A percentile compares a stretch with the other conserved stretches of the same genome.
These are phyloP conservation scores for Trichothecium roseum DNA, from an alignment of 2,329 filamentous ascomycete species.

Conservation along the genomic window DNA sequence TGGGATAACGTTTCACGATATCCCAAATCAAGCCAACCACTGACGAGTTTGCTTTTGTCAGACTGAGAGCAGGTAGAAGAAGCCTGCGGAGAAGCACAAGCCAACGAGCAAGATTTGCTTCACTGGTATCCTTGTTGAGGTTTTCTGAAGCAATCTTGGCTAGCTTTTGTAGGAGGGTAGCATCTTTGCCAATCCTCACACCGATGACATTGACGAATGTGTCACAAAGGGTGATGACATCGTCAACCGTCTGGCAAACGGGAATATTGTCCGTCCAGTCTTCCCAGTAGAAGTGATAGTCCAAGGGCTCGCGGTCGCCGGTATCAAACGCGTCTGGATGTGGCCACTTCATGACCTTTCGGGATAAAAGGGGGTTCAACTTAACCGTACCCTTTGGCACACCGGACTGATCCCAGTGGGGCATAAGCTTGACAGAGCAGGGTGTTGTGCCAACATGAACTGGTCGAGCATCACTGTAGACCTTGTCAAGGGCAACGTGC, in stretches of 20 bases:
- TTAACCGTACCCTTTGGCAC: conserved; percentile 60
- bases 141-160: conserved; percentile 76
- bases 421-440: conserved; percentile 33
- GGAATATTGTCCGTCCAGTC: conserved; percentile 94
- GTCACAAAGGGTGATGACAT: conserved; percentile 77
- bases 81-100: conserved; percentile 72
- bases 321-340: conserved; percentile 68
- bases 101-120: conserved; percentile 68
- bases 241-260: conserved; percentile 79
- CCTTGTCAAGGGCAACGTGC: conserved; percentile 68
- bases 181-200: conserved; percentile 79
- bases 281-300: conserved; percentile 93
- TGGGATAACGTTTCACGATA: conserved; percentile 68
- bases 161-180: conserved; percentile 67
- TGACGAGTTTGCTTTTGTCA: conserved; percentile 75
- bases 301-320: conserved; percentile 50
- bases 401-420: conserved; percentile 51
- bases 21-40: conserved; percentile 81
- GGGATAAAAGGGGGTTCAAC: conserved; percentile 46
- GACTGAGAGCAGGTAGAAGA: conserved; percentile 78
- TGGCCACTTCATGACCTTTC: conserved; percentile 71
- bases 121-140: conserved; percentile 57
- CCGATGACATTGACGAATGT: conserved; percentile 80
- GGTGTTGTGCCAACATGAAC: conserved; percentile 16
- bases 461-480: conserved; percentile 43